phyloP scores from a whole-genome alignment of 1,284 basidiomycete species.

The Ganoderma lingzhi region DNA sequence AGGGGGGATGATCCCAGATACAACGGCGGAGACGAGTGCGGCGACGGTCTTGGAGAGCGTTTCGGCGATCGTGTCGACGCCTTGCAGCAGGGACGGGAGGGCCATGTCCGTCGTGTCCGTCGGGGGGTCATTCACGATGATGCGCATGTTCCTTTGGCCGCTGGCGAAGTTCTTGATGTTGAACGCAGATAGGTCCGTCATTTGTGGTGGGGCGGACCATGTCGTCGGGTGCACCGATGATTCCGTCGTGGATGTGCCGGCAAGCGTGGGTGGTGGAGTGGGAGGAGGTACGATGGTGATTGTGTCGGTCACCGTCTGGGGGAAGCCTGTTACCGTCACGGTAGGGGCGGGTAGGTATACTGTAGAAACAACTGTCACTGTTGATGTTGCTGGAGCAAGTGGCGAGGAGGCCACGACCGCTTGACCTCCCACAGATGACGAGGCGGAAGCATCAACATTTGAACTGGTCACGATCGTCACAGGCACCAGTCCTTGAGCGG shows the following conservation, averaged over 20 bases:
- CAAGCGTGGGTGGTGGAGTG: constrained; percentile 26
- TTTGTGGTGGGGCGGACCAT: constrained; percentile 62
- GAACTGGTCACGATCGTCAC: not conserved
- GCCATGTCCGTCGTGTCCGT: not conserved
- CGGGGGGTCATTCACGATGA: constrained; percentile 58
- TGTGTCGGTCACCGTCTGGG: constrained; percentile 44
- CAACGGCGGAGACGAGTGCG: constrained; percentile 20
- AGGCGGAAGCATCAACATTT: not conserved
- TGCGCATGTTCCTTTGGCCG: constrained; percentile 63
- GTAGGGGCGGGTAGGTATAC: constrained; percentile 43
- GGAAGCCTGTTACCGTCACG: constrained; percentile 43
- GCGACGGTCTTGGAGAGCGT: constrained; percentile 17
- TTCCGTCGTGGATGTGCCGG: not conserved
- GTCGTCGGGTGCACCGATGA: constrained; percentile 26
- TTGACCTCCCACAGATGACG: constrained; percentile 1
- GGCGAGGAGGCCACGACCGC: constrained; percentile 16
- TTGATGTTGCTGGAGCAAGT: constrained; percentile 4
- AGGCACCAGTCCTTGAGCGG: not conserved
- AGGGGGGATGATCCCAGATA: constrained; percentile 21
- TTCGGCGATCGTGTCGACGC: not conserved
- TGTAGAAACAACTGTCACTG: constrained; percentile 26
- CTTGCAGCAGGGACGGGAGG: not conserved
- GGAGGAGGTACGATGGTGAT: constrained; percentile 39
- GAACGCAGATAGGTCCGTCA: constrained; percentile 68
- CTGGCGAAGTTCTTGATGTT: constrained; percentile 64